These are phyloP conservation scores for Neurospora hispaniola DNA, from an alignment of 495 filamentous ascomycete genomes.

Conservation along the genomic window DNA sequence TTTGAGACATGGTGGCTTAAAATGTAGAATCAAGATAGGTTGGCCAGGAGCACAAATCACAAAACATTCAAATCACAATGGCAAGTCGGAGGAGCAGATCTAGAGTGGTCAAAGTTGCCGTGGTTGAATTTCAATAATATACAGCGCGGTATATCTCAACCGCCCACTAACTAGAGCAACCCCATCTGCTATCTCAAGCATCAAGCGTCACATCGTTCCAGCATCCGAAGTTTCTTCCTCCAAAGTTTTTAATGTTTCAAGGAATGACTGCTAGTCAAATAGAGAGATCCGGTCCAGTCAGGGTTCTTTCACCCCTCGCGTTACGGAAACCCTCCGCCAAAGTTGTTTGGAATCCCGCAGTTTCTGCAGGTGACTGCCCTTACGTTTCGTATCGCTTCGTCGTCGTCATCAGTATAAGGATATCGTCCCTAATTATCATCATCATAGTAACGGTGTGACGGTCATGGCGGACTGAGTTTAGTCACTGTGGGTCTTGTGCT, in stretches of 20 bases:
- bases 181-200: background rate
- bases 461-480: conserved; percentile 7
- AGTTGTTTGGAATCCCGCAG: conserved; percentile 18
- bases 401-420: background rate
- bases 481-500: conserved; percentile 21
- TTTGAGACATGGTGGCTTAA: background rate
- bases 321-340: conserved; percentile 13
- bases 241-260: background rate
- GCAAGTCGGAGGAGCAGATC: background rate
- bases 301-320: background rate
- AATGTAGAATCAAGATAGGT: background rate
- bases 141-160: conserved; percentile 5
- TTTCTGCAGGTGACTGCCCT: conserved; percentile 12
- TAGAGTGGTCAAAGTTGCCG: background rate
- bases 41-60: background rate
- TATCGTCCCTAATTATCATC: background rate
- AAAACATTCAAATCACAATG: background rate
- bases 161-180: background rate
- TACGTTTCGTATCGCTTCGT: conserved; percentile 1
- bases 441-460: background rate
- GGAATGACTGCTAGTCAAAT: conserved; percentile 16
- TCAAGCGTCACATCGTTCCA: background rate
- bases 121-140: conserved; percentile 6
- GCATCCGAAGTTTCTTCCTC: background rate
- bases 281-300: conserved; percentile 6